Percentiles rank a stretch among this genome's conserved stretches.
Evolutionary conservation across 306 rosid genomes (phyloP).

Genomic region (Cicer bijugum): DNA sequence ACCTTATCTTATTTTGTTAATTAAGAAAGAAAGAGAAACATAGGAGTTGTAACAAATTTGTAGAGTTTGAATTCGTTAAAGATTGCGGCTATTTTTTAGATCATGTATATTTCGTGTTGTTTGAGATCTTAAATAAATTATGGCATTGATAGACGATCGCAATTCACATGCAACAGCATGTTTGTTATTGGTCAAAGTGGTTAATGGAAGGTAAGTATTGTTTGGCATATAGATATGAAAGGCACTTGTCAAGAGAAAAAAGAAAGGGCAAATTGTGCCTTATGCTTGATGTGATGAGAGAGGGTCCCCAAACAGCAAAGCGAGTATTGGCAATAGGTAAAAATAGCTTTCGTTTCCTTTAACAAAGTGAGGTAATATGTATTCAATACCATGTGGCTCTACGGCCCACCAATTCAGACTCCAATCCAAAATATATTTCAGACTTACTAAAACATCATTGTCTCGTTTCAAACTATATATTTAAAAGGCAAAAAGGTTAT

Average conservation of each 20-base stretch:
- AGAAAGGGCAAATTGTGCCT: slow-evolving; percentile 34
- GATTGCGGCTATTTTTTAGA: not conserved
- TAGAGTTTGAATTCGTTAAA: slow-evolving; percentile 30
- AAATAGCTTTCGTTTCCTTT: slow-evolving; percentile 1
- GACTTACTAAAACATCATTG: too few species aligned
- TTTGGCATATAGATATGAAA: slow-evolving; percentile 11
- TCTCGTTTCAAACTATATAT: too few species aligned
- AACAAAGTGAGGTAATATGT: slow-evolving; percentile 14
- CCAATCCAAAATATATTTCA: slow-evolving; percentile 16
- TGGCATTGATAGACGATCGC: slow-evolving; percentile 32
- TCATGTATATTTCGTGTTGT: slow-evolving; percentile 42
- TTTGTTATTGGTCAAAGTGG: slow-evolving; percentile 37
- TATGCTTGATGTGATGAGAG: slow-evolving; percentile 27
- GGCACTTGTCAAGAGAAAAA: slow-evolving; percentile 38
- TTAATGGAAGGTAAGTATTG: slow-evolving; percentile 22
- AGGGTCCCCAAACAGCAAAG: slow-evolving; percentile 53
- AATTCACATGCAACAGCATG: slow-evolving; percentile 43
- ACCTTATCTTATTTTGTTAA: too few species aligned
- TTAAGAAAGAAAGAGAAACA: slow-evolving; percentile 17
- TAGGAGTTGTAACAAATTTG: not conserved
- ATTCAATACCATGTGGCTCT: slow-evolving; percentile 46
- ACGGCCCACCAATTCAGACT: slow-evolving; percentile 46
- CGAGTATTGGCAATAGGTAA: slow-evolving; percentile 38
- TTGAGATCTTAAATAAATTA: slow-evolving; percentile 25
- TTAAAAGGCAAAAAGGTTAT: too few species aligned